Evolutionary conservation across 2,329 filamentous ascomycete genomes (phyloP).

Genomic region (Blumeria hordei): DNA sequence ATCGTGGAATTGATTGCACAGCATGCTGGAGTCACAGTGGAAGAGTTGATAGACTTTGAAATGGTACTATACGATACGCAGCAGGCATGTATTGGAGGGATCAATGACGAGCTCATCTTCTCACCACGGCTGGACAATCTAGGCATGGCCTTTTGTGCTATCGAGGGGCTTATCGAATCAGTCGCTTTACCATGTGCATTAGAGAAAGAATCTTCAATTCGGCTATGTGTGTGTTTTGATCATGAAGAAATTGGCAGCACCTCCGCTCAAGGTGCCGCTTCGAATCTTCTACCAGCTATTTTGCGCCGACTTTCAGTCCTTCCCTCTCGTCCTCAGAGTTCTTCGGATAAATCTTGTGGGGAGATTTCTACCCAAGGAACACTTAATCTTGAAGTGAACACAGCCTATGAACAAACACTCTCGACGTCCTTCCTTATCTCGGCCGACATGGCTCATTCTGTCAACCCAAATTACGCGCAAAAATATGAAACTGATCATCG

Average conservation of each 20-base stretch:
- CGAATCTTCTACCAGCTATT: constrained; percentile 70
- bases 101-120: constrained; percentile 88
- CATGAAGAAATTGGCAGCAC: constrained; percentile 91
- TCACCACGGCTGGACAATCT: constrained; percentile 90
- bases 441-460: constrained; percentile 90
- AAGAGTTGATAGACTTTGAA: constrained; percentile 77
- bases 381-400: constrained; percentile 37
- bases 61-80: constrained; percentile 94
- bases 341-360: constrained; percentile 41
- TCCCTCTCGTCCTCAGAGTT: constrained; percentile 26
- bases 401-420: constrained; percentile 81
- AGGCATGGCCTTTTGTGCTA: constrained; percentile 85
- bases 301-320: constrained; percentile 68
- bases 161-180: constrained; percentile 65
- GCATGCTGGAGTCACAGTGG: constrained; percentile 44
- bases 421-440: constrained; percentile 82
- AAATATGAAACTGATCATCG: constrained; percentile 86
- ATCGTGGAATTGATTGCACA: constrained; percentile 66
- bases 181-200: constrained; percentile 38
- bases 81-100: constrained; percentile 63
- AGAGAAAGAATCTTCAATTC: constrained; percentile 56
- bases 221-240: constrained; percentile 85
- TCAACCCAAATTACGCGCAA: constrained; percentile 79
- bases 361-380: constrained; percentile 20
- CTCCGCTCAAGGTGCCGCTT: constrained; percentile 82